These are phyloP conservation scores for Macrocystidia cucumis DNA, from an alignment of 1,284 basidiomycete species.

Conservation along the genomic window DNA sequence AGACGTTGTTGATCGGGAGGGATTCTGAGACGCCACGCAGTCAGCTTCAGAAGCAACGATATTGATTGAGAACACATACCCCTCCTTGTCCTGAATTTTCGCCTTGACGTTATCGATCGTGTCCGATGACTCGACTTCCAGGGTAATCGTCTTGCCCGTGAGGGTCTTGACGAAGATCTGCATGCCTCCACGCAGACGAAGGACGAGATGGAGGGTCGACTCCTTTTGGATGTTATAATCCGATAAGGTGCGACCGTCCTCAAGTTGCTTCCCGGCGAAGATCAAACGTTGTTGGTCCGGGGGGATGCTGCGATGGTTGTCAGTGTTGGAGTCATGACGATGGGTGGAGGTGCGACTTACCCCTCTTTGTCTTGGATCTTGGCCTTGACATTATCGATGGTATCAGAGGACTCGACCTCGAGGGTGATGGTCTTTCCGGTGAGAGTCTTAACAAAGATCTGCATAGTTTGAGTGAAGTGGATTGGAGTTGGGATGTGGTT, in stretches of 20 bases:
- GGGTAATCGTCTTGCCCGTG: constrained; percentile 92
- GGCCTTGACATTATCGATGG: constrained; percentile 38
- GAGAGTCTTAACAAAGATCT: constrained; percentile 80
- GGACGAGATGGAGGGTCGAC: constrained; percentile 32
- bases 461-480: constrained; percentile 62
- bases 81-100: constrained; percentile 72
- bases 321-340: not conserved
- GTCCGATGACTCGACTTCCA: constrained; percentile 86
- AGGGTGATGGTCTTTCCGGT: constrained; percentile 89
- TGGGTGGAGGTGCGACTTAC: constrained; percentile 8
- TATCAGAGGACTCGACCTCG: constrained; percentile 62
- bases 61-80: constrained; percentile 13
- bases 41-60: not conserved
- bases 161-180: constrained; percentile 88
- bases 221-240: constrained; percentile 33
- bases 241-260: constrained; percentile 28
- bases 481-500: constrained; percentile 6
- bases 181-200: constrained; percentile 89
- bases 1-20: constrained; percentile 61
- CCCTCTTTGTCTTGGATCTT: constrained; percentile 86
- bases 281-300: constrained; percentile 31
- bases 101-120: constrained; percentile 85
- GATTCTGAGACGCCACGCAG: constrained; percentile 14
- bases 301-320: constrained; percentile 18
- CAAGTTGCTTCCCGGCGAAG: constrained; percentile 30